These are phyloP conservation scores for Ustanciosporium gigantosporum DNA, from an alignment of 1,284 basidiomycete species.

Conservation along the genomic window DNA sequence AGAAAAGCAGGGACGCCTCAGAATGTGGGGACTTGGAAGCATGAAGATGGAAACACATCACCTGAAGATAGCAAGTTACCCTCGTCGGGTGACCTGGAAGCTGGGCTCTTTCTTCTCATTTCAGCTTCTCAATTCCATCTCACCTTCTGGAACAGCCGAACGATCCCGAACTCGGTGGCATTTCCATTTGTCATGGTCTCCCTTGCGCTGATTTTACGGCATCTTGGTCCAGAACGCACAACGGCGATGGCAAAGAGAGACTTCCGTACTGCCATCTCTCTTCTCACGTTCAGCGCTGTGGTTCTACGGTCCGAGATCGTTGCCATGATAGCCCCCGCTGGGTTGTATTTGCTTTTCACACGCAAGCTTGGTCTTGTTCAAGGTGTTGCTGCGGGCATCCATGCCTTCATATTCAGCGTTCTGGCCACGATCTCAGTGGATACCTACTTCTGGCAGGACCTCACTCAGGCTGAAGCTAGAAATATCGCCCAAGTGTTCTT, in stretches of 20 bases:
- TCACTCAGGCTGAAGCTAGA: neutral
- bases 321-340: conserved; percentile 45
- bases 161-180: conserved; percentile 91
- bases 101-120: conserved; percentile 66
- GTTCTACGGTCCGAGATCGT: conserved; percentile 81
- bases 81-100: no score
- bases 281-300: conserved; percentile 72
- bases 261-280: conserved; percentile 54
- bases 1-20: neutral
- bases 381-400: conserved; percentile 13
- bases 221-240: neutral
- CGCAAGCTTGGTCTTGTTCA: conserved; percentile 10
- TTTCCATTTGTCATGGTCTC: conserved; percentile 74
- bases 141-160: conserved; percentile 88
- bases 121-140: conserved; percentile 85
- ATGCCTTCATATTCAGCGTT: conserved; percentile 6
- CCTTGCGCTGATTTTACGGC: conserved; percentile 66
- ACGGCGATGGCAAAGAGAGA: conserved; percentile 9
- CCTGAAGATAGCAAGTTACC: neutral
- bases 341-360: conserved; percentile 28
- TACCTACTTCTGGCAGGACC: conserved; percentile 78
- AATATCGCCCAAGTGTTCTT: neutral
- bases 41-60: neutral
- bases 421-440: conserved; percentile 67
- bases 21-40: no score